Conservation (phyloP, 306 rosid species). For the Datisca glomerata region DNA sequence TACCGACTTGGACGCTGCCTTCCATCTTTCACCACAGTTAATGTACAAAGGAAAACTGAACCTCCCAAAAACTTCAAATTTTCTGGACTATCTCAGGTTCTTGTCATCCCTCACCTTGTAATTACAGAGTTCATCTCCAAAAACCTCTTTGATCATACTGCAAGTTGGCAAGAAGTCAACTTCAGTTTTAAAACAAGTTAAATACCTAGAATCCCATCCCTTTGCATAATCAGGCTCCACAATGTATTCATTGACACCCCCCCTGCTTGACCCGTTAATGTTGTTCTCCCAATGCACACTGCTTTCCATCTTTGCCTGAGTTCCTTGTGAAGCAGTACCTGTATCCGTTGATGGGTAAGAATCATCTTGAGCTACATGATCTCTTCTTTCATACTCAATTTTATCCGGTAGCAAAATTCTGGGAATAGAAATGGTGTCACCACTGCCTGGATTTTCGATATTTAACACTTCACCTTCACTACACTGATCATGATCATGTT, state of each 20-base stretch:
- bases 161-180: slow-evolving; percentile 74
- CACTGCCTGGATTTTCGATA: slow-evolving; percentile 21
- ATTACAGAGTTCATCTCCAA: slow-evolving; percentile 42
- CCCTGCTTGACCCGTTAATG: slow-evolving; percentile 29
- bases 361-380: slow-evolving; percentile 41
- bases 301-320: slow-evolving; percentile 29
- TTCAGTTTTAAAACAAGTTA: slow-evolving; percentile 36
- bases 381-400: slow-evolving; percentile 22
- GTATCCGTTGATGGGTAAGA: slow-evolving; percentile 39
- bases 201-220: slow-evolving; percentile 59
- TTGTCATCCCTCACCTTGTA: slow-evolving; percentile 44
- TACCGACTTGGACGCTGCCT: no score
- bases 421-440: slow-evolving; percentile 14
- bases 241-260: slow-evolving; percentile 39
- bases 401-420: slow-evolving; percentile 16
- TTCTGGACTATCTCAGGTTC: slow-evolving; percentile 30
- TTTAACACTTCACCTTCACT: slow-evolving; percentile 27
- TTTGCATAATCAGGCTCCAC: slow-evolving; percentile 58
- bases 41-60: slow-evolving; percentile 7
- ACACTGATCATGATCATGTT: slow-evolving; percentile 12
- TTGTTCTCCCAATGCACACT: slow-evolving; percentile 36
- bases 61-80: neutral
- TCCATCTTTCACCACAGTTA: neutral
- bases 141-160: slow-evolving; percentile 82
- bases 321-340: slow-evolving; percentile 24